phyloP scores from a whole-genome alignment of 176 grass and related monocot species.

The Oryza glaberrima region DNA sequence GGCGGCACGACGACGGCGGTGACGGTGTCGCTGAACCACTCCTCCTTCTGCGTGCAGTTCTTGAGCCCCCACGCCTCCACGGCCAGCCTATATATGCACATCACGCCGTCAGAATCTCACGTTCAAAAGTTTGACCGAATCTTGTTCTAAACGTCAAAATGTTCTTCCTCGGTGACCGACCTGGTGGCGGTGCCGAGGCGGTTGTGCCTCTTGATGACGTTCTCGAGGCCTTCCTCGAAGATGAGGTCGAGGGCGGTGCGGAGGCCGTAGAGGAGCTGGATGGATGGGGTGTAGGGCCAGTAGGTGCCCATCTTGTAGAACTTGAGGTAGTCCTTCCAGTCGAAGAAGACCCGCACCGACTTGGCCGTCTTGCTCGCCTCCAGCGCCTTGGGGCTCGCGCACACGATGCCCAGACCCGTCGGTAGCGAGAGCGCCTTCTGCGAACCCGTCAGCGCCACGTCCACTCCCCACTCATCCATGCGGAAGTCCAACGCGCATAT shows the following conservation, averaged over 20 bases:
- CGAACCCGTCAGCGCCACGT: slow-evolving; percentile 92
- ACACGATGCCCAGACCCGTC: slow-evolving; percentile 84
- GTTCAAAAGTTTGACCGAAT: no score
- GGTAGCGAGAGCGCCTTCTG: slow-evolving; percentile 99
- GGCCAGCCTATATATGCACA: slow-evolving; percentile 60
- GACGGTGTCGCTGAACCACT: slow-evolving; percentile 92
- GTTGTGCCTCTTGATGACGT: slow-evolving; percentile 75
- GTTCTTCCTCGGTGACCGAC: slow-evolving; percentile 3
- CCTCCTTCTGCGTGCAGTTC: slow-evolving; percentile 90
- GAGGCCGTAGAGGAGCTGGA: slow-evolving; percentile 94
- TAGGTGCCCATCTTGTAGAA: slow-evolving; percentile 75
- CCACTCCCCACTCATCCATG: slow-evolving; percentile 98
- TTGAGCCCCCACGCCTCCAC: slow-evolving; percentile 97
- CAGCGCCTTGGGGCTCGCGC: slow-evolving; percentile 82
- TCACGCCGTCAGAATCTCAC: no score
- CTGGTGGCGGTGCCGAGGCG: slow-evolving; percentile 86
- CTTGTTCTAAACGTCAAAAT: no score
- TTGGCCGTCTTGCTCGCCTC: slow-evolving; percentile 80
- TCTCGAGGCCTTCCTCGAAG: slow-evolving; percentile 87
- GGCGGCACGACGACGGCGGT: slow-evolving; percentile 86
- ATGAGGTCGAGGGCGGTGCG: slow-evolving; percentile 83
- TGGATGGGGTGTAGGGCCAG: slow-evolving; percentile 97
- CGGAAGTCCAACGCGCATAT: slow-evolving; percentile 94
- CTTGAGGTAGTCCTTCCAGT: slow-evolving; percentile 98
- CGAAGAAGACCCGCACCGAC: slow-evolving; percentile 93